Percentiles rank a stretch among this genome's conserved stretches.
These are phyloP conservation scores for Orychophragmus violaceus DNA, from an alignment of 345 rosid species.

Conservation along the genomic window DNA sequence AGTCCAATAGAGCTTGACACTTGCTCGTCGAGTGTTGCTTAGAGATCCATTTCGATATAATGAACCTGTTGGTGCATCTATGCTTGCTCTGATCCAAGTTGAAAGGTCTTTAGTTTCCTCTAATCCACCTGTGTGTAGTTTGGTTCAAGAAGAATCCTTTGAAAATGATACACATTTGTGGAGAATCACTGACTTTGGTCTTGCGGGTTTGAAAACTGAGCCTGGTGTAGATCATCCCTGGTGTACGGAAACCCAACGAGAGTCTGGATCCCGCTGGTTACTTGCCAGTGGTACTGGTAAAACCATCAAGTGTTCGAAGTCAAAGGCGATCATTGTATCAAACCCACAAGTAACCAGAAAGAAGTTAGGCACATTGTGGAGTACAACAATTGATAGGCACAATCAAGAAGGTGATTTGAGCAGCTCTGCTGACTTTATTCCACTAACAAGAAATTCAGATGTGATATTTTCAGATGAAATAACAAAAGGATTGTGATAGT, in stretches of 20 bases:
- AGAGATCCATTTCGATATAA: constrained; percentile 59
- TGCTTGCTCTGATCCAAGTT: constrained; percentile 63
- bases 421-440: constrained; percentile 23
- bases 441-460: constrained; percentile 50
- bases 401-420: constrained; percentile 27
- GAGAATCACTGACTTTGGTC: constrained; percentile 44
- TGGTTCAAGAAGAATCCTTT: constrained; percentile 12
- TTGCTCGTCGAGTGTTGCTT: constrained; percentile 54
- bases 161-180: constrained; percentile 28
- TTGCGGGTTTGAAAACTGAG: constrained; percentile 52
- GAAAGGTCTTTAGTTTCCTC: constrained; percentile 37
- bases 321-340: constrained; percentile 39
- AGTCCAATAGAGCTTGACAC: constrained; percentile 69
- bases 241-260: constrained; percentile 48
- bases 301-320: constrained; percentile 33
- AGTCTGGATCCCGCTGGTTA: constrained; percentile 61
- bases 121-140: constrained; percentile 10
- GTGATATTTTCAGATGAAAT: constrained; percentile 36
- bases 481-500: constrained; percentile 8
- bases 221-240: constrained; percentile 37
- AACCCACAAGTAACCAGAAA: constrained; percentile 23
- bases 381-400: constrained; percentile 39
- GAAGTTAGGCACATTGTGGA: constrained; percentile 48
- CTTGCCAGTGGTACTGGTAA: constrained; percentile 48
- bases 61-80: constrained; percentile 70